Percentiles rank a stretch among this genome's conserved stretches.
Evolutionary conservation across 2,329 filamentous ascomycete species (phyloP).

Genomic region (Botrytis fabae): DNA sequence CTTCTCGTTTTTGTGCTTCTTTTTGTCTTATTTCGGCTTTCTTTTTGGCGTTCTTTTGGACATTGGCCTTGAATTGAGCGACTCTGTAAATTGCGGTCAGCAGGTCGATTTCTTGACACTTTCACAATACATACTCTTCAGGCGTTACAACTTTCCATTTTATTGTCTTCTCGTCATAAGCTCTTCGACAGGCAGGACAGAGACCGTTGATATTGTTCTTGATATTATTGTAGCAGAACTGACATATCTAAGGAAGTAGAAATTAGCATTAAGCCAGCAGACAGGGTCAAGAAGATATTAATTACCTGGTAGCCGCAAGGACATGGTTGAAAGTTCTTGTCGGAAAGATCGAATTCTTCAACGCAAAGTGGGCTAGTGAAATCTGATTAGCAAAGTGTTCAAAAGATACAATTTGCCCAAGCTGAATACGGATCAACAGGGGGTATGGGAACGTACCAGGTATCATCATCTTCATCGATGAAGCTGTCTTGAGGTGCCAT

Average conservation of each 20-base stretch:
- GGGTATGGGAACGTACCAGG: constrained; percentile 54
- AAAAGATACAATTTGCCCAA: neutral
- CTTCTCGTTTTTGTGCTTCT: constrained; percentile 93
- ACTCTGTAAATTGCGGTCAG: constrained; percentile 51
- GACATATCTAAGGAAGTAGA: constrained; percentile 71
- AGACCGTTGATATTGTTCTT: constrained; percentile 97
- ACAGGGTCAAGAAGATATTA: neutral
- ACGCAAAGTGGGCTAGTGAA: constrained; percentile 84
- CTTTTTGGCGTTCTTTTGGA: constrained; percentile 90
- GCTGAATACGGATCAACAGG: neutral
- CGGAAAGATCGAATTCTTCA: constrained; percentile 96
- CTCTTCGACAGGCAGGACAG: constrained; percentile 93
- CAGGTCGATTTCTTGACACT: neutral
- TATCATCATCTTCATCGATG: constrained; percentile 71
- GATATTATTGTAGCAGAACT: constrained; percentile 99
- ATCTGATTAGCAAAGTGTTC: constrained; percentile 34
- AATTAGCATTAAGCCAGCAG: constrained; percentile 22
- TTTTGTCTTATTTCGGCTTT: constrained; percentile 85
- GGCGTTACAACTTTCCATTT: constrained; percentile 92
- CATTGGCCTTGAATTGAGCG: constrained; percentile 73
- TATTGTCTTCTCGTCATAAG: constrained; percentile 96
- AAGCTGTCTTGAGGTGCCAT: constrained; percentile 70
- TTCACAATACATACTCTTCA: constrained; percentile 73
- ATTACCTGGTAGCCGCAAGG: constrained; percentile 96
- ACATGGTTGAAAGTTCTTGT: constrained; percentile 95